Base-by-base conservation (phyloP, 345 rosid species). In the Acer campestre region DNA sequence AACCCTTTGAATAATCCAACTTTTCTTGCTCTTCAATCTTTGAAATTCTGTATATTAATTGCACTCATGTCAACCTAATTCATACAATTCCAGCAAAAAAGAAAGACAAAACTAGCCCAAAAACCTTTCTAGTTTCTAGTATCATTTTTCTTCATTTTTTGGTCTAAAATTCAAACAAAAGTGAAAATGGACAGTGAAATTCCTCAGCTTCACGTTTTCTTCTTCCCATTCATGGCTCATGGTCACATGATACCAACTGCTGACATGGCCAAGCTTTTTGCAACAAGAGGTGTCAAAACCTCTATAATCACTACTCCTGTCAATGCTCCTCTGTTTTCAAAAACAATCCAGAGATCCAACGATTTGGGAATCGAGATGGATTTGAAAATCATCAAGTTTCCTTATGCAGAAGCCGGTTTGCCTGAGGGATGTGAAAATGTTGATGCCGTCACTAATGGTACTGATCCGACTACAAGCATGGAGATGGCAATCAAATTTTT, bases 251-350 rank as follows among this genome's bases (percentile, higher is more conserved):
- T 85, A 42, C 87, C 90, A 17, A 77, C 69, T 29, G 23, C 73
- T 1, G 90, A 80, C 80, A 77, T 84, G 82, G 89, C 89, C 74
- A 71, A 29, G 69, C 79, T 88, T 20, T 81, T 88, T 11, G 80
- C 82, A 18, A 2, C 27, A 10, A 53, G 68, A 73, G 89, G 89
- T 20, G 81, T 69, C 6, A 75, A 74, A 70, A 20, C 83, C 44
- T 80, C 91, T 58, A 78, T 85, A 7, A 48, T 88, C 75, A 72
- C 85, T 31, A 85, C 91, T 61, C 78, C 83, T 6, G 40, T 31
- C 53, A 66, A 79, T 38, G 83, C 72, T 27, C 76, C 83, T 17
- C 27, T 51, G 55, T 53, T 84, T 61, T 70, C 61, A 6, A 72
- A 71, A 62, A 56, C 81, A 35, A 69, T 80, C 38, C 58, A 56